Evolutionary conservation across 192 early-diverging fungal species (phyloP), one percentile per base, ranked within the genome.

Genomic region (Backusella tuberculispora): DNA sequence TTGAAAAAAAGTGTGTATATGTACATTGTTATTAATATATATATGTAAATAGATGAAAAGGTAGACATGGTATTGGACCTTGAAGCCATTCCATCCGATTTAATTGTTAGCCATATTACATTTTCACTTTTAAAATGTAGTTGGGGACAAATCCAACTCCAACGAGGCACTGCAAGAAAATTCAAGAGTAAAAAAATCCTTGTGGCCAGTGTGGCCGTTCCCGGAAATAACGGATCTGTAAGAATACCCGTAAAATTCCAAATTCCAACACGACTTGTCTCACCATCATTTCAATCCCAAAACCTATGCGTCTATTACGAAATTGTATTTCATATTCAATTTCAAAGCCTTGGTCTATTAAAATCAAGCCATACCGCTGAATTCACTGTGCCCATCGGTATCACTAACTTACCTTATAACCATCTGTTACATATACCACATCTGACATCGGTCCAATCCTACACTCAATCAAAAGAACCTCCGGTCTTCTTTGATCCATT

Each of bases 251-350:
- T 78, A 43, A 24, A 65, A 41, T 70, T 83, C 50, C 56, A 71
- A 7, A 69, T 83, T 24, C 82, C 82, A 65, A 77, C 63, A 41
- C 73, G 76, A 19, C 71, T 78, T n/a, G 74, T 81, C 12, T 75
- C 76, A 50, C 82, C 82, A 2, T 73, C 73, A 50, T 81, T 76
- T 74, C 66, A 77, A 34, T 81, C 80, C 6, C 68, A 72, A 9
- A 77, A 83, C 43, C 53, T 78, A 50, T 45, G 80, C 19, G 80
- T 81, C 21, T 73, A 81, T 69, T 83, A 83, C 40, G 74, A 74
- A 13, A 29, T 83, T 17, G 19, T 64, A 9, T 81, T 78, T 60
- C 41, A 26, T 5, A 56, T 83, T 45, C 74, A 78, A 48, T 73
- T 78, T 8, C 63, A 34, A 10, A 47, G 46, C 0, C 46, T 42